Conservation (phyloP, 1,284 basidiomycete species). For the Ustilago crameri region DNA sequence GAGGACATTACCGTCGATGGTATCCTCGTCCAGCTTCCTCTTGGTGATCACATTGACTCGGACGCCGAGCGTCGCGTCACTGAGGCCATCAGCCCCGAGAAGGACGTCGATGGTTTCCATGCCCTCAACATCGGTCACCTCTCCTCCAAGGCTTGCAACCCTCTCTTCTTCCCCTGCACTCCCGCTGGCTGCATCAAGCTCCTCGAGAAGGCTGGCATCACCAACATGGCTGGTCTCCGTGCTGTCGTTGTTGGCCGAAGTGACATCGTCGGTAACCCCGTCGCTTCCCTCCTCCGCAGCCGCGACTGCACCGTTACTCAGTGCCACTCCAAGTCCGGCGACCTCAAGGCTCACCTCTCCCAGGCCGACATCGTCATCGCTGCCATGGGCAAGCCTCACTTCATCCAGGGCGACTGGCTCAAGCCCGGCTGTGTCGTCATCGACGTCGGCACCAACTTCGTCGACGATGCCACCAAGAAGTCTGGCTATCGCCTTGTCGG, state of each 20-base stretch:
- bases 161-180: constrained; percentile 94
- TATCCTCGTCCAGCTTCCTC: constrained; percentile 95
- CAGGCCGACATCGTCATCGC: constrained; percentile 91
- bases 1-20: constrained; percentile 84
- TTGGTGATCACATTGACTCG: constrained; percentile 83
- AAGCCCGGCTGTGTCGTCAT: constrained; percentile 82
- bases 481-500: constrained; percentile 95
- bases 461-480: constrained; percentile 85
- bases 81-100: constrained; percentile 90
- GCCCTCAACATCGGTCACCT: constrained; percentile 98
- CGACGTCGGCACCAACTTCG: constrained; percentile 92
- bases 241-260: constrained; percentile 95
- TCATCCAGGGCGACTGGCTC: constrained; percentile 92
- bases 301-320: constrained; percentile 96
- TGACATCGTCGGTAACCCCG: constrained; percentile 97
- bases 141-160: constrained; percentile 87
- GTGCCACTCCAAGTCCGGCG: constrained; percentile 89
- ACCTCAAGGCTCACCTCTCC: constrained; percentile 78
- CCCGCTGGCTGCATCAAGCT: constrained; percentile 91
- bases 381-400: constrained; percentile 91
- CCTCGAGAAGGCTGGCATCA: constrained; percentile 83
- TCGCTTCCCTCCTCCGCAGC: constrained; percentile 87
- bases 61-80: constrained; percentile 91
- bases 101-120: constrained; percentile 99
- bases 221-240: constrained; percentile 72